Evolutionary conservation across 805 yeast species (phyloP), one percentile per base, ranked within the genome.

Genomic region (Candida sphagnicola): DNA sequence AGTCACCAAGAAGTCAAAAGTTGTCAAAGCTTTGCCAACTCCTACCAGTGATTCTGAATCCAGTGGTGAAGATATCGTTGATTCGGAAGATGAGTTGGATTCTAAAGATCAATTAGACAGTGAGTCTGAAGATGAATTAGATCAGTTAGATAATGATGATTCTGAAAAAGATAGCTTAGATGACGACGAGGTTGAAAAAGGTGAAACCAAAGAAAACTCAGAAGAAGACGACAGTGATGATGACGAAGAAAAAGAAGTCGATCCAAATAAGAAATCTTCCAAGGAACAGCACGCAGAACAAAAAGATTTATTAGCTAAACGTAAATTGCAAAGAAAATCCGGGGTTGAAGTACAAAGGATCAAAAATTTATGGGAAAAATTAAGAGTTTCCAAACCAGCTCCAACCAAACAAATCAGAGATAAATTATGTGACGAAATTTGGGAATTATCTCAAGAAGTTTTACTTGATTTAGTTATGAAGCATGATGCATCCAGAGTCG

Each of bases 401-500:
- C 70, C 89, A 39, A 85, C 95, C 34, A 81, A 84, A 49, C 80
- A 74, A 42, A 74, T 80, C 12, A 79, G 96, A 59, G 83, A 82
- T 46, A 82, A 83, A 61, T 69, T 89, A 37, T 79, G 90, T 50
- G 74, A 83, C 51, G 91, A 90, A 63, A 80, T 86, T 32, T 90
- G 96, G 96, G 81, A 74, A 17, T 72, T 87, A 44, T 71, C 95
- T 36, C 78, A 84, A 52, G 88, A 83, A 53, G 79, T 81, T 37
- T 74, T 89, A 40, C 77, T 77, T 45, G 97, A 91, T 53, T 74
- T 91, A 48, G 96, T 91, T 24, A 62, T 91, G 67, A 89, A 93
- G 69, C 99, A 91, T 58, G 98, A 91, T 70, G 91, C 97, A 8
- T 87, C 96, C 17, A 78, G 99, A 67, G 91, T 91, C 40, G 95